Evolutionary conservation across 2,329 filamentous ascomycete species (phyloP).

Genomic region (Pseudocercospora macadamiae): DNA sequence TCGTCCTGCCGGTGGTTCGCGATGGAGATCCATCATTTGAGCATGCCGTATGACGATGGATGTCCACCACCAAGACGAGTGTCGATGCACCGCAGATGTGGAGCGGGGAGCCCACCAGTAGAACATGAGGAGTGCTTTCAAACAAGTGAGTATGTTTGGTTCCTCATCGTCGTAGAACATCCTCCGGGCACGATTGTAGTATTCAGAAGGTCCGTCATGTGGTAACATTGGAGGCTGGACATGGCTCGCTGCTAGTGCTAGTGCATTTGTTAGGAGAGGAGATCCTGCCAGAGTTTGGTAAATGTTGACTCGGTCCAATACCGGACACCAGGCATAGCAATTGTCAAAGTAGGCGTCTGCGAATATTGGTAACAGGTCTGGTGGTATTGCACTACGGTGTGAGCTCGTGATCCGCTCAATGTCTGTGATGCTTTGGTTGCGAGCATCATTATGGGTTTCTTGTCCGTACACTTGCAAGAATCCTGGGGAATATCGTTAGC

Average conservation of each 20-base stretch:
- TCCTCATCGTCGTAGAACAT: conserved; percentile 19
- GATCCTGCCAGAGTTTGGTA: conserved; percentile 1
- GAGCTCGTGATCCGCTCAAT: not conserved
- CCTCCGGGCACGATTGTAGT: conserved; percentile 11
- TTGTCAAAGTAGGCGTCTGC: conserved; percentile 12
- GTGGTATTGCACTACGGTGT: not conserved
- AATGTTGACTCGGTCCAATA: conserved; percentile 1
- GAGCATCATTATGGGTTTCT: conserved; percentile 3
- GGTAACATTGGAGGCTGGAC: conserved; percentile 13
- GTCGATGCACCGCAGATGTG: conserved; percentile 10
- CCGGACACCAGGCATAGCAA: conserved; percentile 11
- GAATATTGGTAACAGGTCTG: conserved; percentile 6
- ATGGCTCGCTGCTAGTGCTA: conserved; percentile 12
- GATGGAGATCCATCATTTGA: conserved; percentile 13
- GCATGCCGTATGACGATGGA: conserved; percentile 13
- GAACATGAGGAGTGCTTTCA: conserved; percentile 10
- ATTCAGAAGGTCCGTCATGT: conserved; percentile 8
- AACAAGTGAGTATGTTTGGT: conserved; percentile 8
- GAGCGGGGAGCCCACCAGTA: conserved; percentile 18
- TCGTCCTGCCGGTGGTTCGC: not conserved
- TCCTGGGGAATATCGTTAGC: not conserved
- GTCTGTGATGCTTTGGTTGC: conserved; percentile 4
- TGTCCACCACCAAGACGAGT: conserved; percentile 19
- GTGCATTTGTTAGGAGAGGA: conserved; percentile 10
- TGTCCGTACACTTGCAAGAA: conserved; percentile 8